Conservation (phyloP, 192 early-diverging fungal genomes). For the Coemansia sp. region DNA sequence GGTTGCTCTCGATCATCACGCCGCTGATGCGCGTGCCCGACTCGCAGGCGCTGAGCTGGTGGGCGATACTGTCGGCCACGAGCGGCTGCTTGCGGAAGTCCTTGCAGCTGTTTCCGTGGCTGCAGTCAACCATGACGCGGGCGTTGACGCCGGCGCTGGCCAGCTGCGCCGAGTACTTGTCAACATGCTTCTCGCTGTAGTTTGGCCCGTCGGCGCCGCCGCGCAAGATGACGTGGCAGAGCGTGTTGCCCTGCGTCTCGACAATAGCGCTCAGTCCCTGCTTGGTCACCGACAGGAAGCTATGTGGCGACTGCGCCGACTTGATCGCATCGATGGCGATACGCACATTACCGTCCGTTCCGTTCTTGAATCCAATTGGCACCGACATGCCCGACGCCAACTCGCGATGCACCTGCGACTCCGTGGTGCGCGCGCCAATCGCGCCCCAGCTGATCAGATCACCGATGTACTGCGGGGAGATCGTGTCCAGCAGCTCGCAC, state of each 20-base stretch:
- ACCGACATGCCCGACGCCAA: conserved; percentile 78
- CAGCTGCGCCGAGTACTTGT: conserved; percentile 60
- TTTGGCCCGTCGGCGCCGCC: conserved; percentile 88
- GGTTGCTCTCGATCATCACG: conserved; percentile 94
- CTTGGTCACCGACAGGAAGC: conserved; percentile 85
- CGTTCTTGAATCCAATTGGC: conserved; percentile 84
- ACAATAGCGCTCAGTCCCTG: conserved; percentile 81
- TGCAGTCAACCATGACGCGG: conserved; percentile 91
- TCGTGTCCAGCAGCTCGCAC: conserved; percentile 78
- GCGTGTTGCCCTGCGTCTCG: conserved; percentile 84
- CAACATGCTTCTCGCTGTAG: conserved; percentile 76
- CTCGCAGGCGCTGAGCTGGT: conserved; percentile 62
- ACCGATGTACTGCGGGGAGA: conserved; percentile 79
- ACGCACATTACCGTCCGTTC: conserved; percentile 74
- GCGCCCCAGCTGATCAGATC: conserved; percentile 78
- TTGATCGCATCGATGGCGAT: conserved; percentile 93
- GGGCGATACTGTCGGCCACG: conserved; percentile 71
- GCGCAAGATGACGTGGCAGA: conserved; percentile 92
- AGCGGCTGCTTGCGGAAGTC: conserved; percentile 80
- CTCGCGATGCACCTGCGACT: conserved; percentile 83
- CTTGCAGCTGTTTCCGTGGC: conserved; percentile 93
- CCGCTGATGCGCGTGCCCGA: conserved; percentile 80
- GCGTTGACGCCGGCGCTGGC: conserved; percentile 59
- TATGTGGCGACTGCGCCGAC: conserved; percentile 73
- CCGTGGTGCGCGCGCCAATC: conserved; percentile 81